phyloP scores from a whole-genome alignment of 2,329 filamentous ascomycete species.

The Aspergillus pseudoglaucus region DNA sequence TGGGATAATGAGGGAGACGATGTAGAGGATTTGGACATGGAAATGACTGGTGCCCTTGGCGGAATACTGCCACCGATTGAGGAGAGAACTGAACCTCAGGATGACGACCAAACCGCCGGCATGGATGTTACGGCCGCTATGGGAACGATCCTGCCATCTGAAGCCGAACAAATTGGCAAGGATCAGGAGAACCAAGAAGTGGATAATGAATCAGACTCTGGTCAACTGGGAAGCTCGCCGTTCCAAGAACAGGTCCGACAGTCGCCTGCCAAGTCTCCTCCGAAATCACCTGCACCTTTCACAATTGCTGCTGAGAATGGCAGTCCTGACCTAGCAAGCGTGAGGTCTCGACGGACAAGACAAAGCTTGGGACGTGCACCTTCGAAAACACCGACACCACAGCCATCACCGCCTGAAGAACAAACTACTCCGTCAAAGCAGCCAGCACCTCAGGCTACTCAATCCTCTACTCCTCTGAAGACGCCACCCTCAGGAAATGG shows the following conservation, averaged over 20 bases:
- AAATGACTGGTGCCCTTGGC: slow-evolving; percentile 49
- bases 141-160: slow-evolving; percentile 53
- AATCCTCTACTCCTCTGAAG: slow-evolving; percentile 45
- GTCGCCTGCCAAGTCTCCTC: slow-evolving; percentile 22
- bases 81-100: slow-evolving; percentile 32
- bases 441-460: slow-evolving; percentile 39
- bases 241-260: slow-evolving; percentile 33
- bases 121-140: slow-evolving; percentile 65
- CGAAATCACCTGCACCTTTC: slow-evolving; percentile 18
- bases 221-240: slow-evolving; percentile 41
- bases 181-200: slow-evolving; percentile 51
- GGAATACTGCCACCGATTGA: slow-evolving; percentile 37
- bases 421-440: slow-evolving; percentile 34
- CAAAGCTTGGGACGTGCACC: slow-evolving; percentile 41
- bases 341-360: slow-evolving; percentile 42
- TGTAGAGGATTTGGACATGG: slow-evolving; percentile 46
- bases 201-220: slow-evolving; percentile 52
- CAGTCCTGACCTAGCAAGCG: slow-evolving; percentile 51
- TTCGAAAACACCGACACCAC: slow-evolving; percentile 41
- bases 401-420: slow-evolving; percentile 34
- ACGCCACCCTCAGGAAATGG: slow-evolving; percentile 46
- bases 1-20: slow-evolving; percentile 23
- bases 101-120: slow-evolving; percentile 46
- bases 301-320: slow-evolving; percentile 43
- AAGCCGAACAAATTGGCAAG: slow-evolving; percentile 34